Percentiles rank a stretch among this genome's conserved stretches.
Conservation (phyloP, 257 asterid genomes). For the Petunia secreta region DNA sequence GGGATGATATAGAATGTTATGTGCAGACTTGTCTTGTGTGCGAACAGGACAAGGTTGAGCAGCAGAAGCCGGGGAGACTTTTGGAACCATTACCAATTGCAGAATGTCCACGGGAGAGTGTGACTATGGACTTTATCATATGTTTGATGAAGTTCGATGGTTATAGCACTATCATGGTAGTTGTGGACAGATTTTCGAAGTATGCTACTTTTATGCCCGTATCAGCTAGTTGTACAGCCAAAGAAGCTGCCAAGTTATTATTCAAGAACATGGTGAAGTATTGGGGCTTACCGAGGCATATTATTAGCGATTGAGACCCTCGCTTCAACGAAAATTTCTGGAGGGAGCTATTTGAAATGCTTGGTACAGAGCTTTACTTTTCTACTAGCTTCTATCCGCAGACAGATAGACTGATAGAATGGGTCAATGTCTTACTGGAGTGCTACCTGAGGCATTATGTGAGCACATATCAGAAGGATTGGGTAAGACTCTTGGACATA, state of each 20-base stretch:
- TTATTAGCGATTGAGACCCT: no score
- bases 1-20: background rate
- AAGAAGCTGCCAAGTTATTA: background rate
- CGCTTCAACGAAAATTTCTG: no score
- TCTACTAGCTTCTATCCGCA: no score
- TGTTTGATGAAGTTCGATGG: background rate
- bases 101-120: background rate
- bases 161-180: background rate
- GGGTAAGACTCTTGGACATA: no score
- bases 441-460: no score
- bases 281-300: no score
- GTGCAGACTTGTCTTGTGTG: constrained; percentile 7
- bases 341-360: no score
- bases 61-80: background rate
- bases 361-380: no score
- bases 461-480: no score
- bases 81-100: background rate
- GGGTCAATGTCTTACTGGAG: no score
- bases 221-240: background rate
- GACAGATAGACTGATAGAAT: no score
- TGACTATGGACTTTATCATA: background rate
- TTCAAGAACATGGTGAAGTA: no score
- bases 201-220: background rate
- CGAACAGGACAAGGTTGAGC: background rate
- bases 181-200: background rate